Conservation (phyloP, 2,329 filamentous ascomycete species). For the Keithomyces neogunnii region DNA sequence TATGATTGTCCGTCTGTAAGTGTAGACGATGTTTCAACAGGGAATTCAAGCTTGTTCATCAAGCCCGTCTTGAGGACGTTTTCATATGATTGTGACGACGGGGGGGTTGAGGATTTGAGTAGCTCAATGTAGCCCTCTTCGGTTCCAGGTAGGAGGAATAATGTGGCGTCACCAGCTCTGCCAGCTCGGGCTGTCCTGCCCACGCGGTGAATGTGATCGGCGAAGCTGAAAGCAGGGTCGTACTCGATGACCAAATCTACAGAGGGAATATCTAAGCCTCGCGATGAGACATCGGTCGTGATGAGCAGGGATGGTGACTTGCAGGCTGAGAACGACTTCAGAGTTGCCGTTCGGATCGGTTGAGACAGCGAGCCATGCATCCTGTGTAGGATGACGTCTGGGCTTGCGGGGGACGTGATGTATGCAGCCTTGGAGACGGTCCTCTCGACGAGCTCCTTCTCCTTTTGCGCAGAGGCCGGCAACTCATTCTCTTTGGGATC, state of each 20-base stretch:
- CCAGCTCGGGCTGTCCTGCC: conserved; percentile 92
- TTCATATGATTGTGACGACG: conserved; percentile 43
- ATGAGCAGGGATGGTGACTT: conserved; percentile 73
- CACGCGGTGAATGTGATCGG: conserved; percentile 90
- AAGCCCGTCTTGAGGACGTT: conserved; percentile 58
- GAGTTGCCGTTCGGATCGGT: conserved; percentile 75
- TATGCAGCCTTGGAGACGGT: conserved; percentile 64
- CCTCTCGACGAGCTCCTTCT: conserved; percentile 33
- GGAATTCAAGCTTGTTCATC: conserved; percentile 49
- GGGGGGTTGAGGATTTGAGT: conserved; percentile 44
- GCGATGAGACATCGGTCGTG: conserved; percentile 91
- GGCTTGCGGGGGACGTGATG: conserved; percentile 68
- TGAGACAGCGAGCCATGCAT: conserved; percentile 91
- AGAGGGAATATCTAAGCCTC: conserved; percentile 89
- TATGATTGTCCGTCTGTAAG: conserved; percentile 33
- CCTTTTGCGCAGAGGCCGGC: conserved; percentile 19
- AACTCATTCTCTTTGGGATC: conserved; percentile 22
- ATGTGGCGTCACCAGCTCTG: conserved; percentile 72
- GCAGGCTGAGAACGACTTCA: conserved; percentile 69
- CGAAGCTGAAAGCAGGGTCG: conserved; percentile 86
- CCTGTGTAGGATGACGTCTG: conserved; percentile 65
- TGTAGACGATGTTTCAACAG: conserved; percentile 58
- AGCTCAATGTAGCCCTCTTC: conserved; percentile 87
- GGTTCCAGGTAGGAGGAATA: conserved; percentile 83
- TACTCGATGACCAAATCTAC: conserved; percentile 95